These are phyloP conservation scores for Coemansia sp. DNA, from an alignment of 192 early-diverging fungal species.

Conservation along the genomic window DNA sequence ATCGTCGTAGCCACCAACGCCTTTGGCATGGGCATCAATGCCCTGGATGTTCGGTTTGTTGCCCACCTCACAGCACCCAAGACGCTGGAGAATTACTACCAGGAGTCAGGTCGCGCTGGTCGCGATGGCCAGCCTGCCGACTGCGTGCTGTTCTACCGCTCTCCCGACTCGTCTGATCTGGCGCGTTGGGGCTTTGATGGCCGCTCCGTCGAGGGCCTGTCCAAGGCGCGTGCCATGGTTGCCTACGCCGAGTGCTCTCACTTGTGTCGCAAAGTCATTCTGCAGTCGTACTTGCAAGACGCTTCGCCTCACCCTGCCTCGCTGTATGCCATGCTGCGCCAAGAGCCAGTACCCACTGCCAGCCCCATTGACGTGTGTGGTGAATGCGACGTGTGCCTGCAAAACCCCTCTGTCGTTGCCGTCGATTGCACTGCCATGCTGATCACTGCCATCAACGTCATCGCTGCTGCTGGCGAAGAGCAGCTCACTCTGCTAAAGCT, in stretches of 20 bases:
- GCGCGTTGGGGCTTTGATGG: slow-evolving; percentile 63
- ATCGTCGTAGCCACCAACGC: slow-evolving; percentile 58
- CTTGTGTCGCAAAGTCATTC: slow-evolving; percentile 63
- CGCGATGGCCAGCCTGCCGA: slow-evolving; percentile 70
- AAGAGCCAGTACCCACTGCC: too few species aligned
- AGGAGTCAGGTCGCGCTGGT: slow-evolving; percentile 76
- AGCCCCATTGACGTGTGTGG: slow-evolving; percentile 51
- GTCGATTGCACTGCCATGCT: slow-evolving; percentile 58
- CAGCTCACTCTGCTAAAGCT: slow-evolving; percentile 39
- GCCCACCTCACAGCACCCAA: slow-evolving; percentile 55
- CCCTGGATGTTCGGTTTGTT: slow-evolving; percentile 58
- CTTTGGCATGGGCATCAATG: slow-evolving; percentile 61
- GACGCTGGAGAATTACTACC: slow-evolving; percentile 67
- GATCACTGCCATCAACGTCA: slow-evolving; percentile 28
- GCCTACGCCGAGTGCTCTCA: slow-evolving; percentile 66
- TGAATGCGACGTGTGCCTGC: slow-evolving; percentile 30
- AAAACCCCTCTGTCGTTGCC: slow-evolving; percentile 14
- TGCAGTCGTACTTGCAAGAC: slow-evolving; percentile 61
- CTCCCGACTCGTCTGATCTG: slow-evolving; percentile 65
- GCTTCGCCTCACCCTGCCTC: slow-evolving; percentile 14
- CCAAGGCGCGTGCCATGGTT: slow-evolving; percentile 65
- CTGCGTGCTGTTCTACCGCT: slow-evolving; percentile 69
- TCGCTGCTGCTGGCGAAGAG: slow-evolving; percentile 24
- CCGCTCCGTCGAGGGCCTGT: slow-evolving; percentile 57
- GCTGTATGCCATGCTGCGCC: not conserved